Evolutionary conservation across 1,139 yeast species (phyloP), one percentile per base, ranked within the genome.

Genomic region (Yamadazyma trypodendri): DNA sequence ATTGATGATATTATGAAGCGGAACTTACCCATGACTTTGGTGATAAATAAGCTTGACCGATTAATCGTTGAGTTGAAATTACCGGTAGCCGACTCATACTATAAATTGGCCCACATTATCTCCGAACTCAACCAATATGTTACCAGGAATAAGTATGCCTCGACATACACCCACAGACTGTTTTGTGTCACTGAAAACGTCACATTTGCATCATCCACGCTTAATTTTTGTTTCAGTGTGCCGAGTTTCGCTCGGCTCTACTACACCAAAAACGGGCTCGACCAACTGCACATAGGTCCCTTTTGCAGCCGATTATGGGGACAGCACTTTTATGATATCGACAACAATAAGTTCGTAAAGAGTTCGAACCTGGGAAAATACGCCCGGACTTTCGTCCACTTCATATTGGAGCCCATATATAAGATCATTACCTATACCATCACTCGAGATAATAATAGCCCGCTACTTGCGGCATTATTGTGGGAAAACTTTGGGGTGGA

Each of bases 1-100:
- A 54, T 87, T 3, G 64, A 73, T 28, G 72, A 74, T 41, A 75
- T 80, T 0, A 43, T 84, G 6, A 53, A 60, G 18, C 62, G 68
- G 7, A 65, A 77, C 28, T 54, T 79, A 2, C 76, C 83, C 0
- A 55, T 89, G 11, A 60, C 75, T 3, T 58, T 92, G 23, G 76
- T 87, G 2, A 47, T 94, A n/a, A 90, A 86, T 58, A 92, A 92
- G 56, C 50, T 94, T 9, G 99, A 94, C 58, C 65, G 97, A 41
- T 64, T 92, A 14, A 72, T 90, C 0, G 55, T 90, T 32, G 98
- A 94, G 45, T 61, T 90, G 33, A 72, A 79, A 44, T 62, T 92
- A 9, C 88, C 96, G 0, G 87, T 88, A 0, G 52, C 64, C 3
- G 96, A 88, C 48, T 75, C 89, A 0, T 87, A 79, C 52, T 70